These are phyloP conservation scores for Arabidopsis lyrata DNA, from an alignment of 441 rosid species.

Conservation along the genomic window DNA sequence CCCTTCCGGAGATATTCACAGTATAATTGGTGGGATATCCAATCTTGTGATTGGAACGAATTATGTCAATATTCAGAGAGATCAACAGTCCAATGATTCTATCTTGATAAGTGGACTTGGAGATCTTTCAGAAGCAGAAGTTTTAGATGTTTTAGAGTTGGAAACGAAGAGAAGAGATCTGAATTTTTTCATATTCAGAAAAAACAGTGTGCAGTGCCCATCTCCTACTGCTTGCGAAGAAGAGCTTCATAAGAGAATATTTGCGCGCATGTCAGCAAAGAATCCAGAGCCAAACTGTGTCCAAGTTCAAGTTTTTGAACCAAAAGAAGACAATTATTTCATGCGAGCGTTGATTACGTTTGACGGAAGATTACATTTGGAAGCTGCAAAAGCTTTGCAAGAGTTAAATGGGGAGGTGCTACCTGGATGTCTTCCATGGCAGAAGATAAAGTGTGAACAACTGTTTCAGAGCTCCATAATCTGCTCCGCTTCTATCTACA, in stretches of 20 bases:
- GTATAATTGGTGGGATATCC: slow-evolving; percentile 48
- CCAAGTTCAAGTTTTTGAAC: slow-evolving; percentile 60
- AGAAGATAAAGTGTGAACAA: slow-evolving; percentile 71
- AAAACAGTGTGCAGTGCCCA: slow-evolving; percentile 52
- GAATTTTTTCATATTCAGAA: slow-evolving; percentile 57
- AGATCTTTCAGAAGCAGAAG: slow-evolving; percentile 61
- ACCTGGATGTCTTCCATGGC: slow-evolving; percentile 73
- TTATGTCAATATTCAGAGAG: slow-evolving; percentile 44
- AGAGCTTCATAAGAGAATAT: slow-evolving; percentile 60
- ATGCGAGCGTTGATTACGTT: slow-evolving; percentile 64
- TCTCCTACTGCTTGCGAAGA: slow-evolving; percentile 56
- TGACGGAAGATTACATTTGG: slow-evolving; percentile 79
- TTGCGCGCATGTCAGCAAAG: slow-evolving; percentile 60
- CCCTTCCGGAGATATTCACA: slow-evolving; percentile 47
- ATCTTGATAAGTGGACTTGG: slow-evolving; percentile 54
- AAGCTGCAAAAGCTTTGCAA: slow-evolving; percentile 84
- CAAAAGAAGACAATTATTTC: slow-evolving; percentile 52
- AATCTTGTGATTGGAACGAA: slow-evolving; percentile 52
- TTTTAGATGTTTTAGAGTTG: slow-evolving; percentile 52
- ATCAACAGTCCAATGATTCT: slow-evolving; percentile 42
- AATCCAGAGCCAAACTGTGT: slow-evolving; percentile 54
- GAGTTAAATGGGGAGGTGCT: slow-evolving; percentile 66
- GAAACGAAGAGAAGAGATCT: slow-evolving; percentile 53
- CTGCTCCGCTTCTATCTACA: slow-evolving; percentile 64
- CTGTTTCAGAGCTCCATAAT: slow-evolving; percentile 68